Evolutionary conservation across 1,284 basidiomycete species (phyloP).

Genomic region (Puccinia coronata): DNA sequence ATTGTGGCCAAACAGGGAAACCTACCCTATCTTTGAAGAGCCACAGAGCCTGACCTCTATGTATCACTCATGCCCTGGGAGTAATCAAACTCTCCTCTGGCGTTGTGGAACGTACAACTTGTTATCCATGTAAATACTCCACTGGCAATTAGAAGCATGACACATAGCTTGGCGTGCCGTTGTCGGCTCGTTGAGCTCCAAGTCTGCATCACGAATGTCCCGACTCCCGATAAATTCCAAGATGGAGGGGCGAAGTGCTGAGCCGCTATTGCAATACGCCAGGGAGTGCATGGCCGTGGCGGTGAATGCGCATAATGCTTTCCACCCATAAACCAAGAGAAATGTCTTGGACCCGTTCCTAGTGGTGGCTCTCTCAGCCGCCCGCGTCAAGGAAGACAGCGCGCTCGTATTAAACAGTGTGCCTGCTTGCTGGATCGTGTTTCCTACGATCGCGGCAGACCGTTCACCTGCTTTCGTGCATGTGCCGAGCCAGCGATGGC

Average conservation of each 20-base stretch:
- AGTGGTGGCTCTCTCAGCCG: not conserved
- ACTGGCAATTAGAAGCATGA: no score
- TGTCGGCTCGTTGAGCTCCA: no score
- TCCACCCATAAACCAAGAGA: not conserved
- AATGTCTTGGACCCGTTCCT: not conserved
- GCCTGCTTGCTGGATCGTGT: not conserved
- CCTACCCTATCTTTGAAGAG: no score
- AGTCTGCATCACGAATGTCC: no score
- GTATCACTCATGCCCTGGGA: no score
- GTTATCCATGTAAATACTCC: no score
- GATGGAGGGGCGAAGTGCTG: not conserved
- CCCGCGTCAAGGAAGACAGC: not conserved
- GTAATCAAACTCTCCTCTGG: no score
- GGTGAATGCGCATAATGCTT: not conserved
- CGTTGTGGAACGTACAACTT: no score
- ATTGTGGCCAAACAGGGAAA: no score
- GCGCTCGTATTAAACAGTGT: not conserved
- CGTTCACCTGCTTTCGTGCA: not conserved
- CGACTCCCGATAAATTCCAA: not conserved
- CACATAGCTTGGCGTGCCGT: no score
- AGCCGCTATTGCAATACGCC: not conserved
- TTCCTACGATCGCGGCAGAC: not conserved
- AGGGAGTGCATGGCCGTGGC: not conserved
- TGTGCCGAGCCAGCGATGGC: not conserved
- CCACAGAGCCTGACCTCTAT: no score